phyloP scores from a whole-genome alignment of 2,329 filamentous ascomycete genomes.

The Claviceps sp. region DNA sequence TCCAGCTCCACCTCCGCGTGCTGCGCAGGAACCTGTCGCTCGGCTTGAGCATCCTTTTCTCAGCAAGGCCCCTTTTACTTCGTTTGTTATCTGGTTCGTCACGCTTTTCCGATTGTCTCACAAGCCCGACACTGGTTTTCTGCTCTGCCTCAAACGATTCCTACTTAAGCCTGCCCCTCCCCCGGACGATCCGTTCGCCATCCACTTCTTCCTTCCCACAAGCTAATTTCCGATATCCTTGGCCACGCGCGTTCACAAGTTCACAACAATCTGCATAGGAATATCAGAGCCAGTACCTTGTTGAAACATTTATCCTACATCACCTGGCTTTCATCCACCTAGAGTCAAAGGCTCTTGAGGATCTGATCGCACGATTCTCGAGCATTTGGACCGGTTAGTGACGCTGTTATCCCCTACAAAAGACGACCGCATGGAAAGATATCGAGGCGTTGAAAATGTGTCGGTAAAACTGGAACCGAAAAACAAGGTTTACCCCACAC shows the following conservation, averaged over 20 bases:
- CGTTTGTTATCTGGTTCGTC: slow-evolving; percentile 3
- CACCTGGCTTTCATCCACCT: background rate
- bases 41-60: slow-evolving; percentile 4
- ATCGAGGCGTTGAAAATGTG: no score
- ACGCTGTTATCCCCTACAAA: no score
- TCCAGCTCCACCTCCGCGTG: background rate
- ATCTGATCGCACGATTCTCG: background rate
- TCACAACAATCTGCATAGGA: background rate
- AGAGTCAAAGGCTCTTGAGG: background rate
- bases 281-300: background rate
- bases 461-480: no score
- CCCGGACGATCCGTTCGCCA: background rate
- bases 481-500: background rate
- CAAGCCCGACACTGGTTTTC: background rate
- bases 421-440: no score
- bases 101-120: slow-evolving; percentile 5
- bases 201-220: background rate
- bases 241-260: background rate
- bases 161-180: slow-evolving; percentile 4
- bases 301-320: background rate
- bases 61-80: slow-evolving; percentile 1
- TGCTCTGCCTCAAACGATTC: slow-evolving; percentile 3
- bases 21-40: slow-evolving; percentile 9
- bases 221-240: background rate
- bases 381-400: no score